Conservation (phyloP, 352 stramenopile species). For the Pythium folliculosum region DNA sequence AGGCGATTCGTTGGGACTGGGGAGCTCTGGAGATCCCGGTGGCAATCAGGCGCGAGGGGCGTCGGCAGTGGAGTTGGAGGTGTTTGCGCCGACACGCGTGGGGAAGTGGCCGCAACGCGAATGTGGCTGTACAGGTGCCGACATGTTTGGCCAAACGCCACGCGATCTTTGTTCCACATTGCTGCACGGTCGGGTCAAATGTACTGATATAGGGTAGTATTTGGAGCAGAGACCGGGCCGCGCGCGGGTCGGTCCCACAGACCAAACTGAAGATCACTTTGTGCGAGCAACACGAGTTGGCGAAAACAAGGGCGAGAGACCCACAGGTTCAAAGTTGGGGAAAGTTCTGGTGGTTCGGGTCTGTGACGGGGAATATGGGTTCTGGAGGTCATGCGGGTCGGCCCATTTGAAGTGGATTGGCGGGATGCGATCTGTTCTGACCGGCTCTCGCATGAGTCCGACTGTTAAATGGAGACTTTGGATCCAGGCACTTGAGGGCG, state of each 20-base stretch:
- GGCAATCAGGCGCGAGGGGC: too few relatives aligned
- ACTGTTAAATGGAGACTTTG: neutral
- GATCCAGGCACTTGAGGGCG: too few relatives aligned
- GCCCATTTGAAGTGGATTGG: neutral
- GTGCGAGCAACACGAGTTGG: neutral
- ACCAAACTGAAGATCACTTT: neutral
- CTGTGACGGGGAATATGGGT: neutral
- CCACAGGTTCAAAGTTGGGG: slow-evolving; percentile 9
- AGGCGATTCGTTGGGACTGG: neutral
- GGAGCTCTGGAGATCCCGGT: neutral
- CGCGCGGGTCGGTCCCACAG: neutral
- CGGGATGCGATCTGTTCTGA: neutral
- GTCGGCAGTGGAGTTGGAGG: neutral
- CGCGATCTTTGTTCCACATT: slow-evolving; percentile 29
- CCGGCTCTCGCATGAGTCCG: neutral
- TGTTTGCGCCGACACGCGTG: slow-evolving; percentile 18
- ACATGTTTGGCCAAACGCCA: slow-evolving; percentile 33
- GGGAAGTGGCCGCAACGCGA: slow-evolving; percentile 6
- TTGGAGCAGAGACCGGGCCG: neutral
- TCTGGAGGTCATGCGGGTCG: neutral
- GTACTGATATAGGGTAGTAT: slow-evolving; percentile 12
- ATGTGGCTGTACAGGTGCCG: neutral
- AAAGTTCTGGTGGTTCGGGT: slow-evolving; percentile 24
- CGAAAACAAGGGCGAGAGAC: neutral
- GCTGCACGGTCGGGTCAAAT: too few relatives aligned